Evolutionary conservation across 768 basidiomycete genomes (phyloP).

Genomic region (Guyanaporus albipodus): DNA sequence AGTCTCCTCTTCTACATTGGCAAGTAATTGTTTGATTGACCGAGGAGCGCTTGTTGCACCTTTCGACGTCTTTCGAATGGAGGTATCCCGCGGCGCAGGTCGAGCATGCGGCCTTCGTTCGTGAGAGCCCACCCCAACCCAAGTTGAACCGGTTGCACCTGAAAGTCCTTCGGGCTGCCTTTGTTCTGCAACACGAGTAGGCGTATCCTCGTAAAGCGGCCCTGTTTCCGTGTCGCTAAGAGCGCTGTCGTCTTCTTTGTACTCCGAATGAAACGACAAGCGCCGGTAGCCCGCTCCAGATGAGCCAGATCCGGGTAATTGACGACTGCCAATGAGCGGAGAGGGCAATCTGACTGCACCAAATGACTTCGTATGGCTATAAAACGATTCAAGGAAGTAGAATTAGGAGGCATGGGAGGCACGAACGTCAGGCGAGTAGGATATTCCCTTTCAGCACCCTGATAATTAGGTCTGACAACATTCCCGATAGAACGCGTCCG

Average conservation of each 20-base stretch:
- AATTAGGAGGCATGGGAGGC: not conserved
- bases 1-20: not conserved
- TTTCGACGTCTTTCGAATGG: not conserved
- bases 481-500: not conserved
- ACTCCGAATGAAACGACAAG: not conserved
- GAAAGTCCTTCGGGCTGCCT: not conserved
- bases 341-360: constrained; percentile 8
- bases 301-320: not conserved
- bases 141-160: not conserved
- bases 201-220: not conserved
- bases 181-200: not conserved
- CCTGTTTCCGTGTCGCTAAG: constrained; percentile 1
- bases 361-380: constrained; percentile 5
- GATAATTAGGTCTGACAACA: not conserved
- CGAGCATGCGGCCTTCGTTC: constrained; percentile 10
- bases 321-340: constrained; percentile 9
- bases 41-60: not conserved
- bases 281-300: not conserved
- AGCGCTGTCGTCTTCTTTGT: not conserved
- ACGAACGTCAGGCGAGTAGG: constrained; percentile 11
- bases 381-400: constrained; percentile 5
- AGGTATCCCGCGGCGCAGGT: not conserved
- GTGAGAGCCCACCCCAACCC: constrained; percentile 5
- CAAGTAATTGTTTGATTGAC: not conserved
- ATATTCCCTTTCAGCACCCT: constrained; percentile 4